Percentiles rank a stretch among this genome's conserved stretches.
These are phyloP conservation scores for Apiosordaria backusii DNA, from an alignment of 495 filamentous ascomycete genomes.

Conservation along the genomic window DNA sequence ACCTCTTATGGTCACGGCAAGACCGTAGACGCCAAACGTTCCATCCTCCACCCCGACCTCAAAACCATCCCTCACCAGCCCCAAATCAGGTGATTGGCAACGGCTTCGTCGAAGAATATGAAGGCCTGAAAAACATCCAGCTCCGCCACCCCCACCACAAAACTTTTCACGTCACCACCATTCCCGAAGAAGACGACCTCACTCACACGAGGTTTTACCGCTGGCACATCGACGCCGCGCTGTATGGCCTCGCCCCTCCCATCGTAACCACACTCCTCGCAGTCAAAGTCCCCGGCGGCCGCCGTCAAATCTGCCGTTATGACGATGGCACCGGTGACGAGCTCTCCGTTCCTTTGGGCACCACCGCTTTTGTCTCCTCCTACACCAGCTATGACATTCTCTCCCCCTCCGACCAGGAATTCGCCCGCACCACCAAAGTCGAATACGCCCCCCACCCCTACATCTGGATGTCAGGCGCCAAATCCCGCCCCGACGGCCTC, in stretches of 20 bases:
- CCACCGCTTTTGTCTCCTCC: slow-evolving; percentile 69
- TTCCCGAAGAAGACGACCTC: slow-evolving; percentile 61
- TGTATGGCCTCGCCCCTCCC: slow-evolving; percentile 68
- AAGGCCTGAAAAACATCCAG: slow-evolving; percentile 62
- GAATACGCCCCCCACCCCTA: slow-evolving; percentile 76
- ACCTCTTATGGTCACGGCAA: slow-evolving; percentile 69
- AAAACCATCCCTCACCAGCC: slow-evolving; percentile 77
- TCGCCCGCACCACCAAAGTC: slow-evolving; percentile 58
- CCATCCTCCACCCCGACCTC: slow-evolving; percentile 70
- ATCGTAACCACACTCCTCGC: slow-evolving; percentile 66
- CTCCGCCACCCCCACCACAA: slow-evolving; percentile 71
- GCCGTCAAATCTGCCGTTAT: slow-evolving; percentile 62
- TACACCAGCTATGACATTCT: slow-evolving; percentile 62
- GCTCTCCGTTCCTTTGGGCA: slow-evolving; percentile 65
- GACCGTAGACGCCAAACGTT: slow-evolving; percentile 61
- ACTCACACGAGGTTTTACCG: slow-evolving; percentile 69
- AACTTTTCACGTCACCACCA: slow-evolving; percentile 63
- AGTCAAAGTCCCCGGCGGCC: slow-evolving; percentile 60
- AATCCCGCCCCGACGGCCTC: slow-evolving; percentile 61
- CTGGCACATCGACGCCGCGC: slow-evolving; percentile 76
- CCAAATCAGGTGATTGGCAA: slow-evolving; percentile 79
- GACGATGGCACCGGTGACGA: slow-evolving; percentile 68
- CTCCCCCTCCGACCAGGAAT: slow-evolving; percentile 60
- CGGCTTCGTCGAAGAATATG: slow-evolving; percentile 59
- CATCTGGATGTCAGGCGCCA: slow-evolving; percentile 68